Percentiles rank a stretch among this genome's conserved stretches.
Conservation (phyloP, 306 rosid species). For the Gastrolobium villosum region DNA sequence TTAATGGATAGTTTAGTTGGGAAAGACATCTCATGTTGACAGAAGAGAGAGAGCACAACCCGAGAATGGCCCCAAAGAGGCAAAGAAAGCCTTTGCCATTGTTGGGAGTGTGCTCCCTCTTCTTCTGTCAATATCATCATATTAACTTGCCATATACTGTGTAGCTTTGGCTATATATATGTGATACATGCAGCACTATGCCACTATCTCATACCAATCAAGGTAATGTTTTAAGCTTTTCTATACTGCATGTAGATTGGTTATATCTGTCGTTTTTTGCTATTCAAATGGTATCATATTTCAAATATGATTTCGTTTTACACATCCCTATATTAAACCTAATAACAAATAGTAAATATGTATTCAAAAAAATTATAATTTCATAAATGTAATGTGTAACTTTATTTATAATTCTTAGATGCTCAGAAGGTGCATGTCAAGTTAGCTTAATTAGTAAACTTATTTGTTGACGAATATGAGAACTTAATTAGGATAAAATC, state of each 20-base stretch:
- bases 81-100: constrained; percentile 58
- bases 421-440: too few species aligned
- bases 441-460: too few species aligned
- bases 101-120: constrained; percentile 88
- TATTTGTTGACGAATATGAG: too few species aligned
- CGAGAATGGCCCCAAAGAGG: constrained; percentile 43
- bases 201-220: constrained; percentile 4
- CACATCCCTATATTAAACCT: background rate
- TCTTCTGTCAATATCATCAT: constrained; percentile 73
- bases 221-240: constrained; percentile 15
- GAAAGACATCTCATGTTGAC: constrained; percentile 68
- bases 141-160: background rate
- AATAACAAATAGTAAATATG: too few species aligned
- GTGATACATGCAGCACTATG: background rate
- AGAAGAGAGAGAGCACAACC: constrained; percentile 99
- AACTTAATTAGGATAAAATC: too few species aligned
- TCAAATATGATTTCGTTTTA: background rate
- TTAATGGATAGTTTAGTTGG: constrained; percentile 9
- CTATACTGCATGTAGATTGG: background rate
- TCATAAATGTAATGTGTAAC: too few species aligned
- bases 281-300: background rate
- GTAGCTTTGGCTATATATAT: background rate
- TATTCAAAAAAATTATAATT: too few species aligned
- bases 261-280: background rate
- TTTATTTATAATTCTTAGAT: too few species aligned